Evolutionary conservation across 257 asterid genomes (phyloP).

Genomic region (Capsicum rhomboideum): DNA sequence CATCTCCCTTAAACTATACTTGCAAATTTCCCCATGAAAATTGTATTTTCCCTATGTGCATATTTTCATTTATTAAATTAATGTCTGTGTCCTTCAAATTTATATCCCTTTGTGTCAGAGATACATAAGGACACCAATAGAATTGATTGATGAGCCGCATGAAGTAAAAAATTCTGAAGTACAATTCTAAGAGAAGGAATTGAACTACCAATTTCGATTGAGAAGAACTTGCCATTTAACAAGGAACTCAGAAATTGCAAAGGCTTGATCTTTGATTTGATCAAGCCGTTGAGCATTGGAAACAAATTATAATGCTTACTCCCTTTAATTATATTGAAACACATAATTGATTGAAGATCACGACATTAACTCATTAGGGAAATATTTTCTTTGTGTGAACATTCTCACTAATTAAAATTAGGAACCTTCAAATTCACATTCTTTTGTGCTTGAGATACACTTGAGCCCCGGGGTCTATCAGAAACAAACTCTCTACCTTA

Average conservation of each 20-base stretch:
- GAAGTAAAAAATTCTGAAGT: neutral
- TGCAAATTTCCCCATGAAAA: neutral
- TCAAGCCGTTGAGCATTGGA: neutral
- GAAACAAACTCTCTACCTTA: too few relatives aligned
- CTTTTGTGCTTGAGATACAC: too few relatives aligned
- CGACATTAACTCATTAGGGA: neutral
- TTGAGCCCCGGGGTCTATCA: too few relatives aligned
- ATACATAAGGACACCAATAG: neutral
- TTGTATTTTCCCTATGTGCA: neutral
- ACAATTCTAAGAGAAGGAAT: neutral
- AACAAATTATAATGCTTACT: neutral
- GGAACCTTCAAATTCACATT: too few relatives aligned
- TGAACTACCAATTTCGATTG: neutral
- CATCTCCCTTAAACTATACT: neutral
- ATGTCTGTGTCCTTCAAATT: neutral
- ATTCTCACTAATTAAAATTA: too few relatives aligned
- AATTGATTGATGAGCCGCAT: neutral
- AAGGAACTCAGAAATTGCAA: neutral
- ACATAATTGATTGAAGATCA: neutral
- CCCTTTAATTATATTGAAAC: neutral
- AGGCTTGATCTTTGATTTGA: neutral
- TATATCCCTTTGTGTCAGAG: accelerated
- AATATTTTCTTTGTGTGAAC: neutral
- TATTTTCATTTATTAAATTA: neutral
- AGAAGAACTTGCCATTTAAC: neutral